phyloP scores from a whole-genome alignment of 2,329 filamentous ascomycete species.

The Aspergillus sojae region DNA sequence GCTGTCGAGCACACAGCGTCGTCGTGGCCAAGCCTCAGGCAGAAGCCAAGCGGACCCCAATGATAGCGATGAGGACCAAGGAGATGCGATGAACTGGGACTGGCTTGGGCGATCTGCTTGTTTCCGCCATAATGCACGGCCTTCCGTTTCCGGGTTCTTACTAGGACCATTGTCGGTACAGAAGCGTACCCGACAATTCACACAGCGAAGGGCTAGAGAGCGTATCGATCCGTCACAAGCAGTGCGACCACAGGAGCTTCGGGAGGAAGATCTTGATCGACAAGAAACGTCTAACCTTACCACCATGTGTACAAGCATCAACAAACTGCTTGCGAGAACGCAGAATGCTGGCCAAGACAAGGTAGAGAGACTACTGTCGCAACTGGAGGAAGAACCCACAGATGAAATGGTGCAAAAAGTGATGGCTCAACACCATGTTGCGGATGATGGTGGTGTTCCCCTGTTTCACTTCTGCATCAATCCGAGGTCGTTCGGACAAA shows the following conservation, averaged over 20 bases:
- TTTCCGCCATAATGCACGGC: conserved; percentile 71
- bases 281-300: conserved; percentile 80
- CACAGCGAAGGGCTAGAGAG: conserved; percentile 70
- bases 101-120: conserved; percentile 78
- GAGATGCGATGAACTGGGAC: conserved; percentile 82
- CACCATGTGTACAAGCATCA: conserved; percentile 74
- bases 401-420: conserved; percentile 50
- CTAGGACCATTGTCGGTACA: conserved; percentile 87
- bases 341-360: conserved; percentile 50
- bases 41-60: conserved; percentile 49
- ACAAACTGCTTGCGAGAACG: conserved; percentile 58
- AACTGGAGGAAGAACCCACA: conserved; percentile 32
- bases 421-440: conserved; percentile 68
- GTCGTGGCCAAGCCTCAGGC: conserved; percentile 37
- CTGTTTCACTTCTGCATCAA: conserved; percentile 89
- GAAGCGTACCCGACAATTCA: conserved; percentile 73
- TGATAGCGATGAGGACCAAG: conserved; percentile 69
- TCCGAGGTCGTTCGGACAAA: conserved; percentile 87
- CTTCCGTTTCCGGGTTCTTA: conserved; percentile 78
- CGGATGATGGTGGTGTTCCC: conserved; percentile 70
- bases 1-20: conserved; percentile 42
- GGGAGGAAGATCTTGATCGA: conserved; percentile 71
- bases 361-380: conserved; percentile 48
- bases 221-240: conserved; percentile 70
- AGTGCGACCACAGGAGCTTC: conserved; percentile 73